phyloP scores from a whole-genome alignment of 306 rosid species.

The Vigna angularis region DNA sequence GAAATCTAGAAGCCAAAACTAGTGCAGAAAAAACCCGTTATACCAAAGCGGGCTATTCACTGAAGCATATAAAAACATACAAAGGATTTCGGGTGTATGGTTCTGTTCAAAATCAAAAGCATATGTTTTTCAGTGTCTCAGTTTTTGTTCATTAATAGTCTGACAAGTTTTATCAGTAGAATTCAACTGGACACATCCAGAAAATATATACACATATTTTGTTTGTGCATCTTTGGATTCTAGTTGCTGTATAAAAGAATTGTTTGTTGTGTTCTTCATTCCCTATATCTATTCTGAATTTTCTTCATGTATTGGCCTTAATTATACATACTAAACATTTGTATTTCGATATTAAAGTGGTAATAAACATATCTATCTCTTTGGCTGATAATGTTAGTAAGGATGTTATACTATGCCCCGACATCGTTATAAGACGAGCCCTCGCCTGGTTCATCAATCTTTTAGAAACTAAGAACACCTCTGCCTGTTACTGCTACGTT shows the following conservation, averaged over 20 bases:
- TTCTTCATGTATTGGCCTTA: slow-evolving; percentile 1
- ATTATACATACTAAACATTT: slow-evolving; percentile 1
- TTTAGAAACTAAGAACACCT: too few species aligned
- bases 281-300: slow-evolving; percentile 1
- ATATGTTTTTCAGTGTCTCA: slow-evolving; percentile 52
- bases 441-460: too few species aligned
- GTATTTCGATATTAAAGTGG: slow-evolving; percentile 16
- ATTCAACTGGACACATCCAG: slow-evolving; percentile 54
- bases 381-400: background rate
- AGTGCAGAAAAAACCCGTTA: slow-evolving; percentile 39
- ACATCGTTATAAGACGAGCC: too few species aligned
- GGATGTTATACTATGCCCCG: too few species aligned
- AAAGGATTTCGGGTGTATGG: slow-evolving; percentile 42
- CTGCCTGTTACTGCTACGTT: too few species aligned
- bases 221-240: slow-evolving; percentile 52
- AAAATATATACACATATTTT: slow-evolving; percentile 53
- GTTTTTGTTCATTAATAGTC: slow-evolving; percentile 57
- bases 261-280: slow-evolving; percentile 48
- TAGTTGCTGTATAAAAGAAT: slow-evolving; percentile 58
- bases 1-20: slow-evolving; percentile 79
- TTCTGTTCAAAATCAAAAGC: slow-evolving; percentile 45
- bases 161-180: slow-evolving; percentile 52
- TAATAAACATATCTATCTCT: slow-evolving; percentile 4
- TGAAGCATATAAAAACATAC: slow-evolving; percentile 49
- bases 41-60: slow-evolving; percentile 38